Percentiles rank a stretch among this genome's conserved stretches.
Evolutionary conservation across 164 flowering plant species (phyloP).

Genomic region (Vitis cinerea): DNA sequence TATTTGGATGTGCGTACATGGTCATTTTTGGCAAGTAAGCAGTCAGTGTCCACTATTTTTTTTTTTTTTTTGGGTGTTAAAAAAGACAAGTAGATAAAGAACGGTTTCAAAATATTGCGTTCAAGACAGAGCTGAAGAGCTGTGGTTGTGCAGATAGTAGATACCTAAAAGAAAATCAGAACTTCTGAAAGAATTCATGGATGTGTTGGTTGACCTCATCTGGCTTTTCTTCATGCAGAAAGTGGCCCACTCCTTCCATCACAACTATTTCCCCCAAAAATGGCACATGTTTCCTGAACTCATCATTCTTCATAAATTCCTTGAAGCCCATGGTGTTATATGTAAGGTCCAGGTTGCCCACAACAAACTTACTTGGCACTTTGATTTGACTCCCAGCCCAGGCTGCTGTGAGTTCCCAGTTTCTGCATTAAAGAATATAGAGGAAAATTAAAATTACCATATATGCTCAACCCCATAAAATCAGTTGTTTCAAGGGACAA

Average conservation of each 20-base stretch:
- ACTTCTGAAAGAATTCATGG: slow-evolving; percentile 32
- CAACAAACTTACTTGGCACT: slow-evolving; percentile 60
- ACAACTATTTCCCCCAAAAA: slow-evolving; percentile 54
- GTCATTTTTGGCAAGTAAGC: no score
- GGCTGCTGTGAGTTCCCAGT: slow-evolving; percentile 64
- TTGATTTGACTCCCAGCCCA: slow-evolving; percentile 53
- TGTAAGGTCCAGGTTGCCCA: slow-evolving; percentile 55
- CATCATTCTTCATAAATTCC: slow-evolving; percentile 50
- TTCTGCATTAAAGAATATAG: slow-evolving; percentile 30
- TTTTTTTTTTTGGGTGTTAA: no score
- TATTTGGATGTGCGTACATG: no score
- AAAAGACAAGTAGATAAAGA: no score
- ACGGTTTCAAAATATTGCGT: no score
- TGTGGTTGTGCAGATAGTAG: no score
- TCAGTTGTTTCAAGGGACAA: no score
- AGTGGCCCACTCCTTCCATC: slow-evolving; percentile 67
- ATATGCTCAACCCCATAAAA: no score
- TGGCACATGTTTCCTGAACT: slow-evolving; percentile 56
- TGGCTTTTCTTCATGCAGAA: slow-evolving; percentile 50
- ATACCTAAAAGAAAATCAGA: no score
- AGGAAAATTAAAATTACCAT: no score
- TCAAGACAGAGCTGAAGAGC: no score
- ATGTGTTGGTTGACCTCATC: slow-evolving; percentile 55
- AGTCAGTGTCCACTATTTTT: no score
- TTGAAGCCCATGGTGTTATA: slow-evolving; percentile 36